These are phyloP conservation scores for Salix dunnii DNA, from an alignment of 345 rosid genomes.

Conservation along the genomic window DNA sequence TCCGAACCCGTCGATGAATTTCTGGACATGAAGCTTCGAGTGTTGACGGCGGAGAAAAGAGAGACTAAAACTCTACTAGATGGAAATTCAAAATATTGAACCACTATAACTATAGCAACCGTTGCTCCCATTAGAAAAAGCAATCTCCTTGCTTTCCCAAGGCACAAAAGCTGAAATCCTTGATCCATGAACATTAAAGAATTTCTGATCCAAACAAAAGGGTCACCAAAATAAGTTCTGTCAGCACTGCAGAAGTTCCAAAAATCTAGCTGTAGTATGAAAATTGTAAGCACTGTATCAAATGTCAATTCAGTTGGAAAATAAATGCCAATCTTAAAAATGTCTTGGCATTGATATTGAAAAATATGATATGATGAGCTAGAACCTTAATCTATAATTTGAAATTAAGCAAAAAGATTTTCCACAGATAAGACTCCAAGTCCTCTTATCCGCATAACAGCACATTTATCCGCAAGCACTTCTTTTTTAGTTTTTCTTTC, in stretches of 20 bases:
- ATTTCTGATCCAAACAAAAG: not conserved
- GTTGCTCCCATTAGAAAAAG: conserved; percentile 37
- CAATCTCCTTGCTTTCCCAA: conserved; percentile 40
- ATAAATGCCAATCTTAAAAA: not conserved
- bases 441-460: too few relatives aligned
- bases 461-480: too few relatives aligned
- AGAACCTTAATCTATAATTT: too few relatives aligned
- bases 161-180: conserved; percentile 39
- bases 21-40: conserved; percentile 2
- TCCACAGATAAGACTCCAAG: too few relatives aligned
- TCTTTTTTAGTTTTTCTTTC: too few relatives aligned
- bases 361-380: too few relatives aligned
- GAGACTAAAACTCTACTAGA: conserved; percentile 40
- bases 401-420: too few relatives aligned
- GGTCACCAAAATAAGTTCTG: not conserved
- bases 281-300: too few relatives aligned
- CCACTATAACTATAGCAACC: conserved; percentile 29
- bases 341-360: too few relatives aligned
- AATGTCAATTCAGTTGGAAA: not conserved
- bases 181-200: conserved; percentile 34
- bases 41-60: conserved; percentile 37
- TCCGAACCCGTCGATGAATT: conserved; percentile 8
- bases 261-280: not conserved
- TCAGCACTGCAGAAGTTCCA: not conserved
- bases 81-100: conserved; percentile 61